Evolutionary conservation across 371 early-diverging fungal species (phyloP).

Genomic region (Coemansia sp.): DNA sequence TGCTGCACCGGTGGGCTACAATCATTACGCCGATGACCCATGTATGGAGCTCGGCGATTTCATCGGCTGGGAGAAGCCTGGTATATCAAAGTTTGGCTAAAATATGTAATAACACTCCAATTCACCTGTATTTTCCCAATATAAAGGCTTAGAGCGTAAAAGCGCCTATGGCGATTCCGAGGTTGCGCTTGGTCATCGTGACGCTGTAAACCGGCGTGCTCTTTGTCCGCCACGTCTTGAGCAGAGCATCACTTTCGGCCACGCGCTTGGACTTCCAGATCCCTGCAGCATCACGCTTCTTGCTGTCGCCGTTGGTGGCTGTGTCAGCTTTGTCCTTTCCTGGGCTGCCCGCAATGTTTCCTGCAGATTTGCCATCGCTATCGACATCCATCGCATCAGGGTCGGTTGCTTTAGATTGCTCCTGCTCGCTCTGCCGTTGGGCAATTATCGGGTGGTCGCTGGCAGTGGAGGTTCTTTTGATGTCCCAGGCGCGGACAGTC

Average conservation of each 20-base stretch:
- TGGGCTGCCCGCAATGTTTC: background rate
- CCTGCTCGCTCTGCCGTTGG: slow-evolving; percentile 26
- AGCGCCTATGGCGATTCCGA: slow-evolving; percentile 75
- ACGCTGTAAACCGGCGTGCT: slow-evolving; percentile 88
- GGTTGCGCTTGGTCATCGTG: slow-evolving; percentile 88
- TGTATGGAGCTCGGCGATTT: slow-evolving; percentile 27
- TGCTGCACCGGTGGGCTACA: slow-evolving; percentile 13
- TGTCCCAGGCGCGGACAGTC: slow-evolving; percentile 95
- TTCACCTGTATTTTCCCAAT: background rate
- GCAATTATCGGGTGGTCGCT: slow-evolving; percentile 47
- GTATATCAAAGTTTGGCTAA: slow-evolving; percentile 34
- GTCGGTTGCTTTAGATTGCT: slow-evolving; percentile 9
- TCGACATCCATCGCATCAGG: slow-evolving; percentile 42
- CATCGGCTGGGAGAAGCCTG: slow-evolving; percentile 38
- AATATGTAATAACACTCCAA: background rate
- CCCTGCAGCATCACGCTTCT: slow-evolving; percentile 48
- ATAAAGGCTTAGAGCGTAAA: slow-evolving; percentile 26
- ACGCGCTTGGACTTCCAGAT: slow-evolving; percentile 41
- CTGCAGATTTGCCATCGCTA: background rate
- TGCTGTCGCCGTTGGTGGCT: slow-evolving; percentile 10
- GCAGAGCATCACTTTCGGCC: slow-evolving; percentile 56
- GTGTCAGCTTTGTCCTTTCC: background rate
- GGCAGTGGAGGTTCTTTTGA: slow-evolving; percentile 49
- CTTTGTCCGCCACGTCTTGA: slow-evolving; percentile 88
- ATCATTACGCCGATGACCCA: slow-evolving; percentile 42